phyloP scores from a whole-genome alignment of 169 alveolate genomes.

The Eimeria zaria region DNA sequence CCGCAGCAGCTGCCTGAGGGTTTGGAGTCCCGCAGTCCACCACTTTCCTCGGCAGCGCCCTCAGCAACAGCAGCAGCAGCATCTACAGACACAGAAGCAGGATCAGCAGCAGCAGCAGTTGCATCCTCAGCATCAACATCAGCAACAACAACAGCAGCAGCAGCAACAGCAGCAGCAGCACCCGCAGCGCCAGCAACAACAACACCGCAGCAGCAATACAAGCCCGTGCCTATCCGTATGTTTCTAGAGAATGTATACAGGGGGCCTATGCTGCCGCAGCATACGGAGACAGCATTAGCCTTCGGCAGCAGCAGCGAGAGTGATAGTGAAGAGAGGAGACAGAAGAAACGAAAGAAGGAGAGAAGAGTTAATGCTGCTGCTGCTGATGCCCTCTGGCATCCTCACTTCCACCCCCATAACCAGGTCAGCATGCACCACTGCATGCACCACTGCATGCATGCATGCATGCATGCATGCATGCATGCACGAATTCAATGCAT shows the following conservation, averaged over 20 bases:
- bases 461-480: not conserved
- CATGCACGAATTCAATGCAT: not conserved
- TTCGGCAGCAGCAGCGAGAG: constrained; percentile 84
- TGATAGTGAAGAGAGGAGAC: constrained; percentile 70
- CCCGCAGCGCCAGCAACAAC: constrained; percentile 1
- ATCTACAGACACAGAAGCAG: not conserved
- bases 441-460: too few species aligned
- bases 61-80: constrained; percentile 11
- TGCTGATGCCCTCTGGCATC: constrained; percentile 89
- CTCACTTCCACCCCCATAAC: constrained; percentile 90
- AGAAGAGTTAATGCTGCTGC: constrained; percentile 86
- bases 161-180: constrained; percentile 31
- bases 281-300: constrained; percentile 54
- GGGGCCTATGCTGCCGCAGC: constrained; percentile 80
- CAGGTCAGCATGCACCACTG: constrained; percentile 65
- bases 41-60: not conserved
- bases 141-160: not conserved
- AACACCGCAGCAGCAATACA: constrained; percentile 53
- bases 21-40: not conserved
- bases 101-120: not conserved
- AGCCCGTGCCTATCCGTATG: constrained; percentile 21
- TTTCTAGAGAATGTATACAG: constrained; percentile 46
- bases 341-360: constrained; percentile 55
- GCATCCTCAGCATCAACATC: constrained; percentile 29
- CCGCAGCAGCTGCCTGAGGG: not conserved